phyloP scores from a whole-genome alignment of 768 basidiomycete species.

The Phylloporus arenicola region DNA sequence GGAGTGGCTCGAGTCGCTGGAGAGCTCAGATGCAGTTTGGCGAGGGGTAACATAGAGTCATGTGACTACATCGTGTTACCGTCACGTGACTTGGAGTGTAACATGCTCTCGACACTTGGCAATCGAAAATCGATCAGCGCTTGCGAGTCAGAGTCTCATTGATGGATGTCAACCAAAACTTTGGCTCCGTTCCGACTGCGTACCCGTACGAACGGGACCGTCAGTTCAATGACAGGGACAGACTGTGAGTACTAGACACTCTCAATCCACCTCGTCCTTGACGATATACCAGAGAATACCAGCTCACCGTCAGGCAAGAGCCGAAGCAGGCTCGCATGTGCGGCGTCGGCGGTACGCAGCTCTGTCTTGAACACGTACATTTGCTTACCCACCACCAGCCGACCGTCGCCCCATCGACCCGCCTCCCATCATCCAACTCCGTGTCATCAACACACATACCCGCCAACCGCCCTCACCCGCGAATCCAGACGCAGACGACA shows the following conservation, averaged over 20 bases:
- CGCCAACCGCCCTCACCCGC: slow-evolving; percentile 27
- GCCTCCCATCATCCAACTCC: slow-evolving; percentile 92
- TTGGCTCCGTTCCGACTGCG: slow-evolving; percentile 21
- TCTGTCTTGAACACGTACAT: background rate
- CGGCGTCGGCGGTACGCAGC: slow-evolving; percentile 73
- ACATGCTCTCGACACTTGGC: background rate
- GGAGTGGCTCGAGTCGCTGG: slow-evolving; percentile 64
- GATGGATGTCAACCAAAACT: slow-evolving; percentile 26
- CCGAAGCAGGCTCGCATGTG: slow-evolving; percentile 92
- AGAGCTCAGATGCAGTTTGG: slow-evolving; percentile 52
- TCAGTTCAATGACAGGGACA: slow-evolving; percentile 30
- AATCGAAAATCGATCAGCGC: slow-evolving; percentile 15
- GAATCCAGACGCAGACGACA: slow-evolving; percentile 30
- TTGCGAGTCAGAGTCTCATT: background rate
- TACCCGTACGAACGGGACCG: slow-evolving; percentile 29
- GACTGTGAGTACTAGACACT: slow-evolving; percentile 27
- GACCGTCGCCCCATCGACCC: slow-evolving; percentile 97
- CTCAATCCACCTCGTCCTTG: background rate
- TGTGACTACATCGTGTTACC: slow-evolving; percentile 4
- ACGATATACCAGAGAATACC: slow-evolving; percentile 63
- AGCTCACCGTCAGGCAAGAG: slow-evolving; percentile 82
- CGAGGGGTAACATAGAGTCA: slow-evolving; percentile 26
- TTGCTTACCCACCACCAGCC: slow-evolving; percentile 40
- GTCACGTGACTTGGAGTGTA: background rate
- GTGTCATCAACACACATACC: slow-evolving; percentile 65